Evolutionary conservation across 2,329 filamentous ascomycete species (phyloP).

Genomic region (Exophiala dermatitidis): DNA sequence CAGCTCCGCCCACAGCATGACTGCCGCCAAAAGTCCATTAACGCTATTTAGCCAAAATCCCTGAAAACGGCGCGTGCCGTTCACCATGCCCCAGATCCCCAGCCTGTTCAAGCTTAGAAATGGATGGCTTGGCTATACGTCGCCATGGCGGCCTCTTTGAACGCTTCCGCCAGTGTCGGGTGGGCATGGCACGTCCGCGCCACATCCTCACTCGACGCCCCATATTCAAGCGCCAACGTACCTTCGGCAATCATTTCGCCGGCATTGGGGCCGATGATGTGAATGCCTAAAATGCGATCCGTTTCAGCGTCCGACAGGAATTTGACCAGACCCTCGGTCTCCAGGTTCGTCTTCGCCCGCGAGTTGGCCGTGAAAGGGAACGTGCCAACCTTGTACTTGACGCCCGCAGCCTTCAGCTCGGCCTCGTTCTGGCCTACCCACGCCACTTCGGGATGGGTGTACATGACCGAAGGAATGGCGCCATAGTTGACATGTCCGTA

Average conservation of each 20-base stretch:
- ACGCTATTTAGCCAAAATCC: neutral
- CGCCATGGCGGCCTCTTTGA: constrained; percentile 99
- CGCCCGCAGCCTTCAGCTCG: constrained; percentile 80
- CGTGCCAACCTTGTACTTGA: constrained; percentile 85
- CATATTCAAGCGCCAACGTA: constrained; percentile 90
- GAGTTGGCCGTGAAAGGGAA: constrained; percentile 99
- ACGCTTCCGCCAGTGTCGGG: constrained; percentile 90
- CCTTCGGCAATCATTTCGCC: constrained; percentile 99
- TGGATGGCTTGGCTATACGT: constrained; percentile 95
- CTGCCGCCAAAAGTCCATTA: neutral
- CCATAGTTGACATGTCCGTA: constrained; percentile 98
- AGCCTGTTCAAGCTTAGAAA: constrained; percentile 51
- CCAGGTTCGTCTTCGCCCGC: constrained; percentile 95
- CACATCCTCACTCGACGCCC: constrained; percentile 89
- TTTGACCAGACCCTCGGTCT: constrained; percentile 93
- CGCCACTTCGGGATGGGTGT: constrained; percentile 95
- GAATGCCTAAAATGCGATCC: constrained; percentile 86
- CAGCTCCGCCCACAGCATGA: neutral
- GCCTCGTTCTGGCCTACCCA: constrained; percentile 98
- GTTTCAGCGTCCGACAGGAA: constrained; percentile 95
- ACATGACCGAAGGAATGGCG: constrained; percentile 97
- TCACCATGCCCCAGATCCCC: neutral
- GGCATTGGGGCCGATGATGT: constrained; percentile 92
- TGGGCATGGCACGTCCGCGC: constrained; percentile 93
- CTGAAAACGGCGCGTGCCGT: neutral